These are phyloP conservation scores for Coccinonectria pachysandricola DNA, from an alignment of 2,329 filamentous ascomycete species.

Conservation along the genomic window DNA sequence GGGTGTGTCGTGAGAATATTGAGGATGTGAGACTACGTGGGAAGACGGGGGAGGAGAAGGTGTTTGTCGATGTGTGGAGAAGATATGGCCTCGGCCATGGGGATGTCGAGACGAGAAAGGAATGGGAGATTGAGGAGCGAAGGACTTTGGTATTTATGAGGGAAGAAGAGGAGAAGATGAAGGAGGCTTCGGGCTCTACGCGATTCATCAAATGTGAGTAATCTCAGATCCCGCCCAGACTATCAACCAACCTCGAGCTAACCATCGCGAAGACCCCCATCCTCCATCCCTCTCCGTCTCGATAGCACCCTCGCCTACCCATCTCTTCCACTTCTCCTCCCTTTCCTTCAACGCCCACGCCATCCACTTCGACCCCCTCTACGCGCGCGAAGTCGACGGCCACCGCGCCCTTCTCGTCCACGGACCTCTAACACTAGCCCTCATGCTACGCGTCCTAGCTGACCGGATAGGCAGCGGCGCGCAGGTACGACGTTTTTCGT, in stretches of 20 bases:
- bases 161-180: too few species aligned
- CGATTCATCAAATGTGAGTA: conserved; percentile 21
- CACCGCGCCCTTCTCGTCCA: conserved; percentile 72
- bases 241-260: conserved; percentile 1
- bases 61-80: conserved; percentile 42
- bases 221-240: neutral
- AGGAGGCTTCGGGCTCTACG: conserved; percentile 8
- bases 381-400: conserved; percentile 61
- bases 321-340: conserved; percentile 85
- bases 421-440: conserved; percentile 67
- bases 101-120: conserved; percentile 3
- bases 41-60: conserved; percentile 28
- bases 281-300: conserved; percentile 32
- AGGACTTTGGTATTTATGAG: conserved; percentile 44
- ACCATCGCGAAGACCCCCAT: conserved; percentile 21
- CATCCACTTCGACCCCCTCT: conserved; percentile 74
- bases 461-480: conserved; percentile 11
- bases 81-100: conserved; percentile 28
- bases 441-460: conserved; percentile 60
- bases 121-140: conserved; percentile 33
- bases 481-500: conserved; percentile 51
- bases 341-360: conserved; percentile 86
- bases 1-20: conserved; percentile 36
- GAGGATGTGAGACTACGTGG: conserved; percentile 27
- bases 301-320: conserved; percentile 54